Base-by-base conservation (phyloP, 2,329 filamentous ascomycete genomes). In the Monilinia aucupariae region DNA sequence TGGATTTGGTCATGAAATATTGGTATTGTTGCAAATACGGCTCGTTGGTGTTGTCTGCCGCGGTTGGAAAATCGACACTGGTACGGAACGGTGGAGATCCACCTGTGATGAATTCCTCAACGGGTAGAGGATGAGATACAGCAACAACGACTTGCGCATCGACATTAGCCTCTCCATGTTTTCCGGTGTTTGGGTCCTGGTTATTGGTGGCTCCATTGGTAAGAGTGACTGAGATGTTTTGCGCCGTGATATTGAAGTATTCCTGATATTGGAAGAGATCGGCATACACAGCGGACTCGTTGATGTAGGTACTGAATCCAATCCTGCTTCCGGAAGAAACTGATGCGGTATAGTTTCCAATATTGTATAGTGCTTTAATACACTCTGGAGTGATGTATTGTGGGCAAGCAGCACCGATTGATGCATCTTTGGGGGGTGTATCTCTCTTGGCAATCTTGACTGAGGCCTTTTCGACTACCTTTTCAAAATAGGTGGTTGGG, bases 21-120 rank as follows among this genome's bases (percentile, higher is more conserved):
- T 82, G 74, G n/a, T 85, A 76, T 64, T 83, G 80, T 48, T 82
- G 79, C 2, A 86, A 73, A 66, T 82, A 86, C 0, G 84, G 84
- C 71, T 86, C 84, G 70, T 85, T 85, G 64, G 77, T 71, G 56
- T 75, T 71, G 20, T 66, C 54, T 0, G 65, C 62, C 4, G 54
- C 56, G 3, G 61, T 64, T n/a, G 68, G 67, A 12, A 64, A 51
- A 55, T 68, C 65, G 6, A 76, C 60, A 58, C 83, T 79, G 0
- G 82, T 78, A 32, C 77, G 73, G 71, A 81, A 83, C 1, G 82
- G 82, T 43, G 82, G 81, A 22, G 70, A 73, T 22, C 83, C 83
- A 47, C 81, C 83, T 12, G 82, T 85, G 3, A 80, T 81, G 70
- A 79, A 87, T 47, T 80, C 79, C 4, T 75, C 78, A 48, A 85